Base-by-base conservation (phyloP, 331 rosid genomes). In the Erythrophleum ivorense region DNA sequence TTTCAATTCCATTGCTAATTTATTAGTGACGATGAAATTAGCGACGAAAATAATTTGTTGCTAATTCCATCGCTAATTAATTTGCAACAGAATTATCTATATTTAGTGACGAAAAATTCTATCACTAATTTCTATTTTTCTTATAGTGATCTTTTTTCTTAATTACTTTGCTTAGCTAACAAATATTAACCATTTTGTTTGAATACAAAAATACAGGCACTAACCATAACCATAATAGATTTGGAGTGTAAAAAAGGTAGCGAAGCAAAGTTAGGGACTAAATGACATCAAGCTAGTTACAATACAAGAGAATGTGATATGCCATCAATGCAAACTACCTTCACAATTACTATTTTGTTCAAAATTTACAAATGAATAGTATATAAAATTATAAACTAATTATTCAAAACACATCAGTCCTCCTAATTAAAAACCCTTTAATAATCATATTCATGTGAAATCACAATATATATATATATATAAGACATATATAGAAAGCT, bases 211-310 rank as follows among this genome's bases (percentile, higher is more conserved):
- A 58, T 21, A 9, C 1, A 21, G 65, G 50, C 49, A 66, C 71
- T 31, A 19, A 66, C 50, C 49, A 18, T 7, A 66, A 15, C 7
- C 50, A 66, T 15, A 18, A 38, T 31, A 66, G 29, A 36, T 19
- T 15, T 38, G 13, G 49, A 38, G 19, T 33, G 43, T 65, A 40
- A 66, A 67, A 16, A 67, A 67, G 72, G 72, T n/a, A 67, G 31
- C 4, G 15, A 8, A 67, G 33, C 31, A 40, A 67, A 40, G 3
- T 18, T 1, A 16, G 72, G 50, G 52, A 40, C 8, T 40, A 2
- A 54, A 43, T 49, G 21, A 58, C 70, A 66, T 71, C 76, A 76
- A 59, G n/a, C 64, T 69, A 60, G 55, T 69, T 54, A n/a, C 0
- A 50, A 60, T n/a, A 43, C 46, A 10, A 18, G 19, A 19, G 70